Conservation (phyloP, 192 early-diverging fungal species). For the Gaertneriomyces semiglobifer region DNA sequence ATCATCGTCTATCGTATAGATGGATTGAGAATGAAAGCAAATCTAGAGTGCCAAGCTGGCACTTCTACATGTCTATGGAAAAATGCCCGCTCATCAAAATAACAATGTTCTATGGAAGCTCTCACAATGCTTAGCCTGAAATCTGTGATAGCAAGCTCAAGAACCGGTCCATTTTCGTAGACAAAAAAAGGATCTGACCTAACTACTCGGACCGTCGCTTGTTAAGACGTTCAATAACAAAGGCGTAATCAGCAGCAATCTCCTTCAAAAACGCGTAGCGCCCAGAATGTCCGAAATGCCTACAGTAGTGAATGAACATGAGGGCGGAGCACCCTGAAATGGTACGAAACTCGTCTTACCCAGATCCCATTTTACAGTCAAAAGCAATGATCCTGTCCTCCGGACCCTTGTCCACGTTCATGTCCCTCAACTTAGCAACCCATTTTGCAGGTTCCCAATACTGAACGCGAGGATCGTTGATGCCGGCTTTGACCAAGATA, state of each 20-base stretch:
- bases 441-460: slow-evolving; percentile 90
- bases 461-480: slow-evolving; percentile 82
- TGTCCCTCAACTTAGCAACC: slow-evolving; percentile 71
- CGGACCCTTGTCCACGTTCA: slow-evolving; percentile 11
- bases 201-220: not conserved
- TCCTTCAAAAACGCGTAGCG: slow-evolving; percentile 50
- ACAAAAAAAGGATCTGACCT: too few species aligned
- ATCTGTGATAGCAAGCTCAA: too few species aligned
- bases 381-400: slow-evolving; percentile 32
- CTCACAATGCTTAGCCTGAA: too few species aligned
- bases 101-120: too few species aligned
- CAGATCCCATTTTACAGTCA: slow-evolving; percentile 50
- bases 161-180: too few species aligned
- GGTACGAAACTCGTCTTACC: not conserved
- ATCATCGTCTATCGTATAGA: too few species aligned
- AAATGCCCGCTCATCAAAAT: too few species aligned
- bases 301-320: not conserved
- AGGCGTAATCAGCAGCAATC: slow-evolving; percentile 40
- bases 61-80: too few species aligned
- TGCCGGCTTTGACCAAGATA: slow-evolving; percentile 62
- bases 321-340: not conserved
- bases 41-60: too few species aligned
- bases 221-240: slow-evolving; percentile 32
- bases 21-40: too few species aligned
- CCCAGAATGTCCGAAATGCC: slow-evolving; percentile 42